These are phyloP conservation scores for Phytophthora melonis DNA, from an alignment of 352 stramenopile species.

Conservation along the genomic window DNA sequence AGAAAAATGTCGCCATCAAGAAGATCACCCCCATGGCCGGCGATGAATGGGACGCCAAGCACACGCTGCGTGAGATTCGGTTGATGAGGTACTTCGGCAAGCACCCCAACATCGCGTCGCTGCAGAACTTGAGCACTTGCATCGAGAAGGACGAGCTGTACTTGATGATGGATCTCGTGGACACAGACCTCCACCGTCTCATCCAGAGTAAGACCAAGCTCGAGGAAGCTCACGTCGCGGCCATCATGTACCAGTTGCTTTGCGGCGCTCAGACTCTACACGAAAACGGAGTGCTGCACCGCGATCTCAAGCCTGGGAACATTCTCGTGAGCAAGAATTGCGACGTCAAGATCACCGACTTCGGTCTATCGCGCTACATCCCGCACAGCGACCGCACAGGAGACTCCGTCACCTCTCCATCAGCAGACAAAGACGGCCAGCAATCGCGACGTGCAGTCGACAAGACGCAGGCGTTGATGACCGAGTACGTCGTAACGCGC, in stretches of 20 bases:
- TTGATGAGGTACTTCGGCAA: constrained; percentile 92
- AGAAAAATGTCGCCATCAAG: constrained; percentile 92
- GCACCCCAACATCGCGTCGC: constrained; percentile 89
- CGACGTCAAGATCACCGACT: constrained; percentile 89
- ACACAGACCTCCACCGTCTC: constrained; percentile 93
- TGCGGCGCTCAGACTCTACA: constrained; percentile 92
- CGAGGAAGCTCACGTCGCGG: constrained; percentile 82
- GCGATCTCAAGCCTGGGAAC: constrained; percentile 86
- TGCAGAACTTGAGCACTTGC: constrained; percentile 87
- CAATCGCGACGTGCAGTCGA: constrained; percentile 45
- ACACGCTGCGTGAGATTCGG: constrained; percentile 92
- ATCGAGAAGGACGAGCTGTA: constrained; percentile 94
- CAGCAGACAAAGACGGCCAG: constrained; percentile 18
- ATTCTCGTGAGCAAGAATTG: constrained; percentile 90
- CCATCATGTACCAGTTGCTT: constrained; percentile 95
- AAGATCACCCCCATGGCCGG: constrained; percentile 94
- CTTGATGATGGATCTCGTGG: constrained; percentile 96
- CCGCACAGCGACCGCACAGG: constrained; percentile 45
- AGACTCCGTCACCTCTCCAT: constrained; percentile 10
- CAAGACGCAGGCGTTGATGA: constrained; percentile 78
- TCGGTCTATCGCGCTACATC: constrained; percentile 80
- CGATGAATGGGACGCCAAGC: constrained; percentile 91
- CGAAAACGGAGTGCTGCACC: constrained; percentile 89
- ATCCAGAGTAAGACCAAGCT: constrained; percentile 92
- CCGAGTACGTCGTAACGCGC: constrained; percentile 87